Evolutionary conservation across 1,139 yeast species (phyloP), one percentile per base, ranked within the genome.

Genomic region (Zygoascus meyerae): DNA sequence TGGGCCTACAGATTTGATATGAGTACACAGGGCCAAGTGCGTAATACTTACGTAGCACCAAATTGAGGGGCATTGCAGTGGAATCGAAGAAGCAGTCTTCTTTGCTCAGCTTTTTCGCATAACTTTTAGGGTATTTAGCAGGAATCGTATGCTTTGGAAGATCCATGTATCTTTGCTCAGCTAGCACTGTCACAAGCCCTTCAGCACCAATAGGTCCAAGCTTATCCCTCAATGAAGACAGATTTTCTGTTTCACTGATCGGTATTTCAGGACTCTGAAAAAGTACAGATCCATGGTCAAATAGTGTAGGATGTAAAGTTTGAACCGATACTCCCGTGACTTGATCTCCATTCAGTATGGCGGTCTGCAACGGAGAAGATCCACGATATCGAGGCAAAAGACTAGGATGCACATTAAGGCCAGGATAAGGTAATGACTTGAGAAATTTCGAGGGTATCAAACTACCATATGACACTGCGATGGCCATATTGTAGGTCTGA

Each of bases 381-480:
- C 99, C 99, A 1, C 90, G 76, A 59, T 86, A 81, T 44, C 67
- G 69, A 0, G 98, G 98, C 10, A 92, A 71, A 14, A 90, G 64
- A 0, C 97, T 87, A 0, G 99, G 99, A 62, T 92, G 99, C 0
- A 92, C 90, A 60, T 92, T 92, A 18, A 92, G 60, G 0, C 97
- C 95, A 0, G 92, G 90, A 59, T 66, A 78, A 8, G 66, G 63
- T 36, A 83, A 67, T 0, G 61, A 40, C 0, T 60, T 46, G 2
- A 92, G 64, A 52, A 87, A 79, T 2, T 64, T 51, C 0, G 67
- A 67, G 0, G 97, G 97, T 5, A 92, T 86, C 42, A 90, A 68
- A 45, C 72, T 73, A 0, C 98, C 98, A 61, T 80, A 92, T 0
- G 97, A 87, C 1, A 89, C 97, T 0, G 97, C 97, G 21, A 92